Conservation (phyloP, 306 rosid genomes). For the Gleditsia sinensis region DNA sequence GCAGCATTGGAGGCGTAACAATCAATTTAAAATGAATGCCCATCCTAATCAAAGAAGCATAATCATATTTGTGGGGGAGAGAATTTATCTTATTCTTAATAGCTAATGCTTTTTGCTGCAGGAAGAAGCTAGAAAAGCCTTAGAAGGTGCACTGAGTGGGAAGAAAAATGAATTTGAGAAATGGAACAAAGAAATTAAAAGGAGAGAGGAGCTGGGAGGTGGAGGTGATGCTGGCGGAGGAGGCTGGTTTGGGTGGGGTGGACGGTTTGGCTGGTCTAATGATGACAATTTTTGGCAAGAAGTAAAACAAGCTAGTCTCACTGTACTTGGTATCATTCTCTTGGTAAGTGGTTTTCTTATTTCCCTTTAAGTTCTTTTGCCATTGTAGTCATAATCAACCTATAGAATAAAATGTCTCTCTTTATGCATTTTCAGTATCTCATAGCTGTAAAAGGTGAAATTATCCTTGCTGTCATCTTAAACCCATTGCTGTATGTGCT, state of each 20-base stretch:
- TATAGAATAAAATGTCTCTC: background rate
- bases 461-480: constrained; percentile 76
- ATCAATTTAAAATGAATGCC: constrained; percentile 1
- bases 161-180: constrained; percentile 85
- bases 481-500: constrained; percentile 80
- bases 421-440: constrained; percentile 61
- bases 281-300: constrained; percentile 94
- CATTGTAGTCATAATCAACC: background rate
- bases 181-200: constrained; percentile 92
- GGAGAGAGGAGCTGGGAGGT: constrained; percentile 83
- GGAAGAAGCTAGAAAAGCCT: constrained; percentile 93
- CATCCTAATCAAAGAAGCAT: background rate
- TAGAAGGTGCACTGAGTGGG: constrained; percentile 94
- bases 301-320: constrained; percentile 73
- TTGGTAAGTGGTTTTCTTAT: constrained; percentile 56
- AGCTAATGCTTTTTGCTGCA: constrained; percentile 45
- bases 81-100: background rate
- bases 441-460: constrained; percentile 74
- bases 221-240: constrained; percentile 82
- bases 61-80: background rate
- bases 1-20: background rate
- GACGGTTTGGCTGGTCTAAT: constrained; percentile 86
- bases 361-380: constrained; percentile 17
- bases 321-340: constrained; percentile 67
- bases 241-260: constrained; percentile 93